Conservation (phyloP, 2,329 filamentous ascomycete genomes). For the Akanthomyces uredinophilus region DNA sequence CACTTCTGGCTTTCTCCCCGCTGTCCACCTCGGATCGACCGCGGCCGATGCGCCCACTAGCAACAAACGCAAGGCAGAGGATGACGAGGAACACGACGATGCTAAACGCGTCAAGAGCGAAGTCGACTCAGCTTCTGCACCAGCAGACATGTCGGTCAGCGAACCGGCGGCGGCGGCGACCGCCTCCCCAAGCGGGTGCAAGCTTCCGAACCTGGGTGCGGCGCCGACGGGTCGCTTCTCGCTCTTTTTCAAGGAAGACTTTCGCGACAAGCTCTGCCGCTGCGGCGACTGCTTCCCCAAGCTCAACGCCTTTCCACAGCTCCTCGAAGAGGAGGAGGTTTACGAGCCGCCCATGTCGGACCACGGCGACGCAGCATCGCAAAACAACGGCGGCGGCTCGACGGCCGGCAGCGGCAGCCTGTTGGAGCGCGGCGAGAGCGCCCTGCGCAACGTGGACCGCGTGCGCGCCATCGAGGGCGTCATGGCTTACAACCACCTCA, state of each 20-base stretch:
- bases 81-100: conserved; percentile 37
- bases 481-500: conserved; percentile 96
- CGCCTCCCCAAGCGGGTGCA: conserved; percentile 42
- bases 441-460: conserved; percentile 84
- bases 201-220: conserved; percentile 53
- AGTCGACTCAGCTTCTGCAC: conserved; percentile 21
- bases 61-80: conserved; percentile 65
- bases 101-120: conserved; percentile 50
- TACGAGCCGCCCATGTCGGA: conserved; percentile 89
- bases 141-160: background rate
- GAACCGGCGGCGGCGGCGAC: conserved; percentile 14
- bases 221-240: conserved; percentile 60
- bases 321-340: conserved; percentile 88
- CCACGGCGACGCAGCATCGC: conserved; percentile 43
- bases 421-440: conserved; percentile 87
- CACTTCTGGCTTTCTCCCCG: conserved; percentile 69
- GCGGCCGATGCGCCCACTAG: background rate
- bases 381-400: conserved; percentile 36
- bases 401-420: conserved; percentile 73
- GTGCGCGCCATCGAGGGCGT: conserved; percentile 92
- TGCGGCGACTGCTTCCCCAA: conserved; percentile 75
- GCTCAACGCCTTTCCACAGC: conserved; percentile 66
- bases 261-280: conserved; percentile 77
- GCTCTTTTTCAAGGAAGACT: conserved; percentile 73
- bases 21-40: conserved; percentile 51